Conservation (phyloP, 2,329 filamentous ascomycete genomes). For the Talaromyces atroroseus region DNA sequence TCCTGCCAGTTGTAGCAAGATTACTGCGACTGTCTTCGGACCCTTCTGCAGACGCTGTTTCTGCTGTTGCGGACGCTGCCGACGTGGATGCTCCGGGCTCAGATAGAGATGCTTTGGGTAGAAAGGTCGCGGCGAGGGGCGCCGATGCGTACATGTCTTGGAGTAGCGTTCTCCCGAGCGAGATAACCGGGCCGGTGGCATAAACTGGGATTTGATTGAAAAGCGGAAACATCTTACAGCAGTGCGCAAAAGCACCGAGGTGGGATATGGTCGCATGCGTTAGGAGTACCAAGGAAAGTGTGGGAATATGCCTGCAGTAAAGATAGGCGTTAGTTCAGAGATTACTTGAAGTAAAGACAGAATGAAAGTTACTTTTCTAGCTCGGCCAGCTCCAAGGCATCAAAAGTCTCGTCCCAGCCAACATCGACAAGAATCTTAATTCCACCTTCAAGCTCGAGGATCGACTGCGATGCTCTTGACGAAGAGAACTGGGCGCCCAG, state of each 20-base stretch:
- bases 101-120: conserved; percentile 67
- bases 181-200: conserved; percentile 87
- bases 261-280: conserved; percentile 91
- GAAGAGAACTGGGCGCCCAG: conserved; percentile 78
- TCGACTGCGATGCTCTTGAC: conserved; percentile 84
- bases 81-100: conserved; percentile 47
- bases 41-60: conserved; percentile 24
- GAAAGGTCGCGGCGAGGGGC: conserved; percentile 77
- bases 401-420: conserved; percentile 92
- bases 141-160: conserved; percentile 91
- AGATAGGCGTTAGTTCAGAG: conserved; percentile 13
- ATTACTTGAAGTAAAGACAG: background rate
- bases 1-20: conserved; percentile 29
- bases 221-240: conserved; percentile 90
- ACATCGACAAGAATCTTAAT: conserved; percentile 93
- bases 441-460: conserved; percentile 91
- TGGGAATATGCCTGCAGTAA: conserved; percentile 68
- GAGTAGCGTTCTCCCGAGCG: conserved; percentile 81
- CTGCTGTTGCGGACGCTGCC: conserved; percentile 28
- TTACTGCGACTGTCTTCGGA: conserved; percentile 28
- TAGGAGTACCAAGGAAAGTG: conserved; percentile 85
- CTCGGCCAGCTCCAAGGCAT: conserved; percentile 72
- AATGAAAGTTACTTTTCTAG: conserved; percentile 68
- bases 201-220: conserved; percentile 93
- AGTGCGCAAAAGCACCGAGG: conserved; percentile 89